Percentiles rank a stretch among this genome's conserved stretches.
phyloP scores from a whole-genome alignment of 2,329 filamentous ascomycete genomes.

The Fusarium poae region DNA sequence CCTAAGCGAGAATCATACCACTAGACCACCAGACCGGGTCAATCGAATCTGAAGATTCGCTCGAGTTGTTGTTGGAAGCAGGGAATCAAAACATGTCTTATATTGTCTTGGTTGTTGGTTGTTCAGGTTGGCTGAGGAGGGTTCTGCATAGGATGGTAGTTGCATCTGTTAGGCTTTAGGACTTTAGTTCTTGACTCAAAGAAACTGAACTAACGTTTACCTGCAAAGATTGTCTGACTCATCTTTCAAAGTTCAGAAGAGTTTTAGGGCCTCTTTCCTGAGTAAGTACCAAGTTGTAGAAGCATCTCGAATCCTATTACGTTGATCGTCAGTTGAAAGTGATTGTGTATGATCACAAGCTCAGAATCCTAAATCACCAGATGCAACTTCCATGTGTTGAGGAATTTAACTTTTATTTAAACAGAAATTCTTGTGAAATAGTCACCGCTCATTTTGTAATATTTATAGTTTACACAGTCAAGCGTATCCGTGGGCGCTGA shows the following conservation, averaged over 20 bases:
- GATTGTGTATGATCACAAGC: not conserved
- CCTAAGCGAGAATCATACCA: constrained; percentile 42
- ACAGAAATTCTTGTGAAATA: not conserved
- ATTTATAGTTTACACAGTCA: constrained; percentile 52
- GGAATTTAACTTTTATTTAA: constrained; percentile 25
- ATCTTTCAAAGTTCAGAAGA: not conserved
- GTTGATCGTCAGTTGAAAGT: not conserved
- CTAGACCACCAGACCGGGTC: constrained; percentile 39
- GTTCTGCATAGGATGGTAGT: not conserved
- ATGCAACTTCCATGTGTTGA: not conserved
- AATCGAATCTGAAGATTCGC: not conserved
- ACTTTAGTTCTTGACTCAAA: not conserved
- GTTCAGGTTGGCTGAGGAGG: not conserved
- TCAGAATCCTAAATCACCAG: not conserved
- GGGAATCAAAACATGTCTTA: fast-evolving
- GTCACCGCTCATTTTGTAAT: constrained; percentile 1
- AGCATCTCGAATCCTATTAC: not conserved
- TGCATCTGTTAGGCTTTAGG: no score
- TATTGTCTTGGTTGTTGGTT: not conserved
- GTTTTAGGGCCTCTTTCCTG: not conserved
- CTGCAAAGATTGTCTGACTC: not conserved
- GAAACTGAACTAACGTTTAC: not conserved
- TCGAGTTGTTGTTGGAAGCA: not conserved
- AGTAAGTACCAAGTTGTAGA: not conserved
- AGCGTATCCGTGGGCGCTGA: constrained; percentile 66